phyloP scores from a whole-genome alignment of 73 alveolate species.

The Effrenium voratum region DNA sequence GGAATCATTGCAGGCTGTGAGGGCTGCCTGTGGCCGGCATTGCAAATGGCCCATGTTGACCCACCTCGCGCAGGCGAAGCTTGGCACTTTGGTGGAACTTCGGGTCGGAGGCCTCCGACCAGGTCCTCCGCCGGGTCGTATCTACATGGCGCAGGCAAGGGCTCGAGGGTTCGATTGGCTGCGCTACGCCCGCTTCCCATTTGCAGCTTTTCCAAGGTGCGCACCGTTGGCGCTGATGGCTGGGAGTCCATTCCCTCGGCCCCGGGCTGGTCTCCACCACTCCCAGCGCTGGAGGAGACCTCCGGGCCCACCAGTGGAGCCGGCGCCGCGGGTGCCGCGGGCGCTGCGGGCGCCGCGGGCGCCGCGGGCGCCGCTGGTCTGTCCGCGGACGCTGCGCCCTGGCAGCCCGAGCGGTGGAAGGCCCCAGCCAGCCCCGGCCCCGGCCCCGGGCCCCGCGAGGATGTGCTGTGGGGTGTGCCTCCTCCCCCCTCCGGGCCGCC shows the following conservation, averaged over 20 bases:
- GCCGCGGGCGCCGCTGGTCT: not conserved
- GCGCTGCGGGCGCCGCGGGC: not conserved
- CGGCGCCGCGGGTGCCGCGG: too few relatives aligned
- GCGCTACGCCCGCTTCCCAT: not conserved
- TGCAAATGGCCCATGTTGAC: too few relatives aligned
- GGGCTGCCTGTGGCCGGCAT: too few relatives aligned
- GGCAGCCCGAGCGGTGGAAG: constrained; percentile 51
- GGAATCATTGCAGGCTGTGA: too few relatives aligned
- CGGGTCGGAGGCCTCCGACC: constrained; percentile 85
- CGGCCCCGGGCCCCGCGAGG: not conserved
- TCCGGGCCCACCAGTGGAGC: too few relatives aligned
- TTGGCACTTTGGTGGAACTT: constrained; percentile 78
- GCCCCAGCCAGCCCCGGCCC: not conserved
- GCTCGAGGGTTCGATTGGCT: not conserved
- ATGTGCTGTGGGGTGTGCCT: too few relatives aligned
- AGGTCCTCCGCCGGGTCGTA: constrained; percentile 65
- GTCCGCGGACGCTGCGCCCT: constrained; percentile 45
- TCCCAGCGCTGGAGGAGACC: constrained; percentile 16
- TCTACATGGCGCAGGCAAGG: constrained; percentile 58
- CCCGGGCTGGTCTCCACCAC: constrained; percentile 24
- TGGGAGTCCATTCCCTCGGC: constrained; percentile 91
- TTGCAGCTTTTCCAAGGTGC: constrained; percentile 25
- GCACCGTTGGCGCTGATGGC: constrained; percentile 82
- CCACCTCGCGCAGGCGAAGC: constrained; percentile 33
- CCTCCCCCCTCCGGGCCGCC: not conserved